Evolutionary conservation across 1,284 basidiomycete species (phyloP), one percentile per base, ranked within the genome.

Genomic region (Entoloma clypeatum): DNA sequence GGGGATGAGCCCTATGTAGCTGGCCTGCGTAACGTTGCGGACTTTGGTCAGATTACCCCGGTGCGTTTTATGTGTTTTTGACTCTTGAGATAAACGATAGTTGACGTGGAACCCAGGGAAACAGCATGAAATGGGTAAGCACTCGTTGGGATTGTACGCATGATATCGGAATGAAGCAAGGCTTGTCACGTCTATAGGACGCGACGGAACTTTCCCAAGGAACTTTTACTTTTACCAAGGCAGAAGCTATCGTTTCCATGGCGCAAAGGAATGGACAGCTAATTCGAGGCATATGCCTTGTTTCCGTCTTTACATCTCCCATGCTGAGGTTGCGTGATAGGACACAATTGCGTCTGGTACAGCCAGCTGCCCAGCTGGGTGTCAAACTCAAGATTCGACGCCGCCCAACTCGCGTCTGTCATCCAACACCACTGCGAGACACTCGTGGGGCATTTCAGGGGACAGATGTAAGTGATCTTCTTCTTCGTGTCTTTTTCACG

Each of bases 311-410:
- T 16, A 29, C 8, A 16, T 10, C 7, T 10, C 21, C 10, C 24
- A 28, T 21, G 3, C 31, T n/a, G 3, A 18, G 39, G 55, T 53
- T 17, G 6, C 36, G 3, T n/a, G 16, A 2, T 14, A 63, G 63
- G 71, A 4, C 74, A 73, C 53, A 72, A 68, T 49, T 72, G 70
- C 44, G 75, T 77, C 23, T 78, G 76, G 77, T 64, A 79, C 53
- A 69, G 66, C 44, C 75, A 78, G 50, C 64, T 77, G 0, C 71
- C 75, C 1, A 59, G 51, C 55, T 78, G 74, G 74, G 70, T 77
- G 3, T 63, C 69, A 2, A 48, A 57, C 36, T 66, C 69, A 8
- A 59, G 58, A 46, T 74, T 69, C 51, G 59, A 64, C 41, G 64
- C 65, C 16, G 60, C 65, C 1, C 65, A 66, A 11, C 59, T 77